Evolutionary conservation across 495 filamentous ascomycete species (phyloP), one percentile per base, ranked within the genome.

Genomic region (Jackrogersella multiformis): DNA sequence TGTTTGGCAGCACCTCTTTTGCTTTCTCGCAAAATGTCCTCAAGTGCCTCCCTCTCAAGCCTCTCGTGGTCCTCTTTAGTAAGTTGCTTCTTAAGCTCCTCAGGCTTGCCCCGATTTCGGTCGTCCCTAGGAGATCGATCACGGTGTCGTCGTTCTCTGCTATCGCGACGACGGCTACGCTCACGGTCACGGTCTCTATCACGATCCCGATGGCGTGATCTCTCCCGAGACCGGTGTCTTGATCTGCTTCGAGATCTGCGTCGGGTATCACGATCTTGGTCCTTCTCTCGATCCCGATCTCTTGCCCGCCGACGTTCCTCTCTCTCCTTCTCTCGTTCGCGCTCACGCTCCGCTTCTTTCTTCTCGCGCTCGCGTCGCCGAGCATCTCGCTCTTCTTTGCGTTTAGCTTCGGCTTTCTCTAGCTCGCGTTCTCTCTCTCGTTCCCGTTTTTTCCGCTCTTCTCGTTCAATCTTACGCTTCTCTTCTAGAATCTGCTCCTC

Each of bases 401-500:
- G 75, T 5, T 88, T 84, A 34, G 88, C 86, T 15, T 88, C 87
- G 15, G 87, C 84, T 9, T 82, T 83, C 46, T 79, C 79, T 30
- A 79, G 74, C 66, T 92, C 87, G 38, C 87, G 81, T 73, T 91
- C 89, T 49, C 74, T 72, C 70, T 86, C 84, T 3, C 74, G 69
- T 7, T 79, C 81, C 20, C 79, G 84, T 69, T 88, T 89, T 49
- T 87, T 85, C 52, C 84, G 81, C 66, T 89, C 89, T 69, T 92
- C 90, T 3, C 79, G 82, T 61, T 83, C 84, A 18, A 87, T 78
- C 36, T 84, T 84, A 35, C 82, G 82, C 69, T 90, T 90, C 70
- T 92, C 88, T 55, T 90, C 88, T 44, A 92, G 86, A 24, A 86
- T 77, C 61, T 86, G 82, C 45, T 79, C 79, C 66, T 90, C 83